Percentiles rank a stretch among this genome's conserved stretches.
phyloP scores from a whole-genome alignment of 495 filamentous ascomycete species.

The Penicillium cataractarum region DNA sequence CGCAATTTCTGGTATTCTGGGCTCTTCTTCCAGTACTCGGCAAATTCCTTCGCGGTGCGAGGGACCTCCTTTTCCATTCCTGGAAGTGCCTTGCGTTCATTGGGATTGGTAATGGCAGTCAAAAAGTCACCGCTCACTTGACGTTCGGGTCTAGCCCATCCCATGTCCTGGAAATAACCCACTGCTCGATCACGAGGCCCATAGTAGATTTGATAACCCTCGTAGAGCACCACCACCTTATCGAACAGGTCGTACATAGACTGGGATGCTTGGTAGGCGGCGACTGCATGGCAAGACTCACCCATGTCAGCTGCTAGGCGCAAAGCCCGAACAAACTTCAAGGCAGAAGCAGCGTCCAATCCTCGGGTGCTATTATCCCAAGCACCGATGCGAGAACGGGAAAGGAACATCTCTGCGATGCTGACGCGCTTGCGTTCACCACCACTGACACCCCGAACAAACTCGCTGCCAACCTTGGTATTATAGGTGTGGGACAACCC shows the following conservation, averaged over 20 bases:
- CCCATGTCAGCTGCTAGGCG: slow-evolving; percentile 73
- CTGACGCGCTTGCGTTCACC: slow-evolving; percentile 75
- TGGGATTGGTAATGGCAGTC: slow-evolving; percentile 69
- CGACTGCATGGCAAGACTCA: slow-evolving; percentile 74
- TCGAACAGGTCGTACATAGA: slow-evolving; percentile 73
- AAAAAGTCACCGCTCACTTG: slow-evolving; percentile 70
- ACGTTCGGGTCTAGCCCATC: slow-evolving; percentile 58
- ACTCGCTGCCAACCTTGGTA: slow-evolving; percentile 47
- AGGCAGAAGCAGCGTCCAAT: slow-evolving; percentile 79
- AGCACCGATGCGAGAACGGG: slow-evolving; percentile 68
- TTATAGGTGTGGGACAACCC: slow-evolving; percentile 58
- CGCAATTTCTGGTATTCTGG: slow-evolving; percentile 50
- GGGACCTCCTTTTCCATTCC: slow-evolving; percentile 67
- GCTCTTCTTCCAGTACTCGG: slow-evolving; percentile 58
- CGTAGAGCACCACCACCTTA: slow-evolving; percentile 61
- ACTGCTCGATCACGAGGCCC: slow-evolving; percentile 59
- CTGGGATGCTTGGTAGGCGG: slow-evolving; percentile 81
- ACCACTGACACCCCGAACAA: slow-evolving; percentile 71
- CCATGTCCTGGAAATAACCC: slow-evolving; percentile 61
- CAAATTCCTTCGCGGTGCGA: slow-evolving; percentile 69
- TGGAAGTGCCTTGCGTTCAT: slow-evolving; percentile 58
- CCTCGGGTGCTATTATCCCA: slow-evolving; percentile 89
- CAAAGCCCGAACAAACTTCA: slow-evolving; percentile 69
- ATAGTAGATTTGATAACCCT: slow-evolving; percentile 66
- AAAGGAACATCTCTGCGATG: slow-evolving; percentile 57